Conservation (phyloP, 2,329 filamentous ascomycete species). For the Verticillium tricorpus region DNA sequence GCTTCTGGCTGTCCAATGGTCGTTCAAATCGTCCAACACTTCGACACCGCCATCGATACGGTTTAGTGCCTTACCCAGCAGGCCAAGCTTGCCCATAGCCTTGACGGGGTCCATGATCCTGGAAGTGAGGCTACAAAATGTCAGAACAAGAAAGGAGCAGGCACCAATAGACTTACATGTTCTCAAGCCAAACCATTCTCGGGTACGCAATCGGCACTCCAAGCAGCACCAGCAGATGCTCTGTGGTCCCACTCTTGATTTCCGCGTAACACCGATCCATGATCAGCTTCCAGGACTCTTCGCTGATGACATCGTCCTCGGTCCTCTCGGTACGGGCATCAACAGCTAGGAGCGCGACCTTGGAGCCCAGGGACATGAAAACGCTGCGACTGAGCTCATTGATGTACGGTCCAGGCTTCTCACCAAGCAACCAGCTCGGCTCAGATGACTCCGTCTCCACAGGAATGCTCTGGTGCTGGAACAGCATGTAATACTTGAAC, state of each 20-base stretch:
- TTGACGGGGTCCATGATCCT: conserved; percentile 85
- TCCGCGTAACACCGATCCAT: conserved; percentile 83
- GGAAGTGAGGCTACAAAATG: conserved; percentile 63
- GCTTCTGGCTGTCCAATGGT: conserved; percentile 95
- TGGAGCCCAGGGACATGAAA: conserved; percentile 77
- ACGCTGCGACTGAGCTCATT: conserved; percentile 78
- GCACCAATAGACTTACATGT: conserved; percentile 46
- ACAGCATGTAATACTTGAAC: conserved; percentile 98
- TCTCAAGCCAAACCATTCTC: conserved; percentile 65
- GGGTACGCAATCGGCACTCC: conserved; percentile 83
- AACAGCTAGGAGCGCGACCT: conserved; percentile 77
- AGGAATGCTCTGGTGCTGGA: conserved; percentile 87
- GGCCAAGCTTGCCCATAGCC: conserved; percentile 74
- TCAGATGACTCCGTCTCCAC: conserved; percentile 79
- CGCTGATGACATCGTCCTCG: conserved; percentile 72
- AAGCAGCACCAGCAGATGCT: conserved; percentile 83
- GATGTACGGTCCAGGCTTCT: conserved; percentile 82
- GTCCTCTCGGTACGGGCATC: conserved; percentile 91
- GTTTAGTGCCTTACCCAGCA: conserved; percentile 78
- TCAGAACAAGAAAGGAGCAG: not conserved
- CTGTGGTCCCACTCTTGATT: conserved; percentile 76
- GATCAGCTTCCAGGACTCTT: conserved; percentile 79
- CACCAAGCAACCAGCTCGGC: conserved; percentile 85
- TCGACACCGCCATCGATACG: conserved; percentile 89
- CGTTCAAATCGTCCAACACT: conserved; percentile 86